These are phyloP conservation scores for Fusarium coicis DNA, from an alignment of 2,329 filamentous ascomycete species.

Conservation along the genomic window DNA sequence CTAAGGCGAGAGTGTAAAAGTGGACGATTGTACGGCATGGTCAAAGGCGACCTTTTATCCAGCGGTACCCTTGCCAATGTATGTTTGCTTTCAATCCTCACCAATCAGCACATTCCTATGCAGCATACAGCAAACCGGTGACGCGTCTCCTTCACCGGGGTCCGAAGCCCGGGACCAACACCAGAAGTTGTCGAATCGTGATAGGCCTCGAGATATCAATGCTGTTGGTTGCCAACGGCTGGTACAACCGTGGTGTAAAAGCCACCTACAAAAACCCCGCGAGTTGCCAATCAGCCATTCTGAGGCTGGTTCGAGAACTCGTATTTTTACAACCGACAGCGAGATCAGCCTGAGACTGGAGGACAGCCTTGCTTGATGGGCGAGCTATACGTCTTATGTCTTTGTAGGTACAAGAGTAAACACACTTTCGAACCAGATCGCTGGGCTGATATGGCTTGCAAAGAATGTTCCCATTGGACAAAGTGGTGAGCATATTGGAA, in stretches of 20 bases:
- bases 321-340: too few relatives aligned
- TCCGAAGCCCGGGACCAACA: neutral
- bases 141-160: neutral
- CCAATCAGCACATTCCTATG: neutral
- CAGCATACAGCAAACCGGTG: neutral
- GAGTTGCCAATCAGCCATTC: too few relatives aligned
- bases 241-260: neutral
- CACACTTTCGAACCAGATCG: too few relatives aligned
- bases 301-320: too few relatives aligned
- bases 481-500: neutral
- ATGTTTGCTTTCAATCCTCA: neutral
- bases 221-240: neutral
- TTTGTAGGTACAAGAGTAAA: too few relatives aligned
- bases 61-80: neutral
- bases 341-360: too few relatives aligned
- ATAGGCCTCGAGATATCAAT: neutral
- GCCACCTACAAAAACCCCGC: too few relatives aligned
- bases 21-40: neutral
- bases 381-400: too few relatives aligned
- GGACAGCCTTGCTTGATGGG: too few relatives aligned
- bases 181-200: neutral
- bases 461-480: neutral
- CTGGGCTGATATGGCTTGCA: neutral
- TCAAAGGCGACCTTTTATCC: neutral
- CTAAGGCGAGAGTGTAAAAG: too few relatives aligned